phyloP scores from a whole-genome alignment of 1,284 basidiomycete genomes.

The Schizophyllum amplum region DNA sequence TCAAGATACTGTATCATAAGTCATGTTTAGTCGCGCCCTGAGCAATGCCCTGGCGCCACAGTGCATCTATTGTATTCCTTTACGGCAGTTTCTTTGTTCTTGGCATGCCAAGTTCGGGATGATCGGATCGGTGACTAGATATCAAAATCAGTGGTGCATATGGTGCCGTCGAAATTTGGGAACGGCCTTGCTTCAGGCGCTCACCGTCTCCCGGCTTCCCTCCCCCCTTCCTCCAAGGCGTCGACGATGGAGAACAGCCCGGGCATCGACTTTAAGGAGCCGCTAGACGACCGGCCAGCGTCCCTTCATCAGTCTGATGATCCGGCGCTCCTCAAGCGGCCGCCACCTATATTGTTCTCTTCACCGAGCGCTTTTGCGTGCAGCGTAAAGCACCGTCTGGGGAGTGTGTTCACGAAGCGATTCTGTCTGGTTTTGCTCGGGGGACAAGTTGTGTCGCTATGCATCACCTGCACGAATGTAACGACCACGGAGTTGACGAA shows the following conservation, averaged over 20 bases:
- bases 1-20: no score
- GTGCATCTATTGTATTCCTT: background rate
- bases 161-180: background rate
- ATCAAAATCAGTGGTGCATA: background rate
- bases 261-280: background rate
- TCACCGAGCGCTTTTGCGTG: conserved; percentile 41
- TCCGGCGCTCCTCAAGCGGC: background rate
- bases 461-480: conserved; percentile 81
- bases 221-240: background rate
- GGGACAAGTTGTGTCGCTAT: conserved; percentile 77
- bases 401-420: conserved; percentile 65
- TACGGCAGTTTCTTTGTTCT: background rate
- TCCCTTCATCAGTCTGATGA: background rate
- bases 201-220: background rate
- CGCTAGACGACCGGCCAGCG: background rate
- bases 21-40: no score
- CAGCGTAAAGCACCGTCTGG: conserved; percentile 52
- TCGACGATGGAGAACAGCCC: background rate
- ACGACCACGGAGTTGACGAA: conserved; percentile 69
- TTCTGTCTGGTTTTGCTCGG: conserved; percentile 62
- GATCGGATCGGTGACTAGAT: background rate
- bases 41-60: no score
- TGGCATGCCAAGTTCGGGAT: background rate
- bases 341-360: conserved; percentile 47
- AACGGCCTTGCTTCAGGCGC: no score